Percentiles rank a stretch among this genome's conserved stretches.
Evolutionary conservation across 257 asterid genomes (phyloP).

Genomic region (Solanum megistacrolobum): DNA sequence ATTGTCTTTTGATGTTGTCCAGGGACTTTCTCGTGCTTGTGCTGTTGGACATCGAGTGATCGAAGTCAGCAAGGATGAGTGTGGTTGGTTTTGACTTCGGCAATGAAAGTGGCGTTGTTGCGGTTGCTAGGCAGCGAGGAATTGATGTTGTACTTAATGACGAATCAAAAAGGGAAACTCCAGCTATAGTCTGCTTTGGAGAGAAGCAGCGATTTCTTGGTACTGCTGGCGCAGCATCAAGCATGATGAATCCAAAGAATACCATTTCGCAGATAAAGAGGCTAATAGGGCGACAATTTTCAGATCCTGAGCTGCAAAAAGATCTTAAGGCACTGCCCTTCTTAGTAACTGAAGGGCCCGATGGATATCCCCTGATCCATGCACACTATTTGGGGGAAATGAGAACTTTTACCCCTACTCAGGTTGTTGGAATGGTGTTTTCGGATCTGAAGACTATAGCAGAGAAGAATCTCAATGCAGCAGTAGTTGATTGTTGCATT

Average conservation of each 20-base stretch:
- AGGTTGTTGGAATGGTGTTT: slow-evolving; percentile 78
- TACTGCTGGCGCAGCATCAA: slow-evolving; percentile 94
- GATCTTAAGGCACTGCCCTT: slow-evolving; percentile 76
- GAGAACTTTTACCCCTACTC: slow-evolving; percentile 79
- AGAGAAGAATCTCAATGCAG: slow-evolving; percentile 74
- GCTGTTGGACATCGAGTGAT: neutral
- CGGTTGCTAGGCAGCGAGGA: slow-evolving; percentile 95
- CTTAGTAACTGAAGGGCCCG: slow-evolving; percentile 73
- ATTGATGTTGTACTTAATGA: slow-evolving; percentile 92
- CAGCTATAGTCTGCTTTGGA: slow-evolving; percentile 85
- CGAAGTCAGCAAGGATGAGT: slow-evolving; percentile 49
- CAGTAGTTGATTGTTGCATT: slow-evolving; percentile 89
- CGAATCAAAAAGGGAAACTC: slow-evolving; percentile 90
- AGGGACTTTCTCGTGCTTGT: slow-evolving; percentile 13
- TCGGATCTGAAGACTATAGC: slow-evolving; percentile 80
- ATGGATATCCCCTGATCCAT: slow-evolving; percentile 77
- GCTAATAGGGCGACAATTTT: slow-evolving; percentile 68
- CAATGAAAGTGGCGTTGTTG: slow-evolving; percentile 88
- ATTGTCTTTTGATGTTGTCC: neutral
- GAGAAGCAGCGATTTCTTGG: slow-evolving; percentile 95
- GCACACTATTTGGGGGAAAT: slow-evolving; percentile 75
- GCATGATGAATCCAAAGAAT: slow-evolving; percentile 90
- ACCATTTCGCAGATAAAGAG: slow-evolving; percentile 89
- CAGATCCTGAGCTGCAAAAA: slow-evolving; percentile 82
- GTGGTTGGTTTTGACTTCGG: slow-evolving; percentile 98